phyloP scores from a whole-genome alignment of 2,329 filamentous ascomycete genomes.

The Akanthomyces dipterigenus region DNA sequence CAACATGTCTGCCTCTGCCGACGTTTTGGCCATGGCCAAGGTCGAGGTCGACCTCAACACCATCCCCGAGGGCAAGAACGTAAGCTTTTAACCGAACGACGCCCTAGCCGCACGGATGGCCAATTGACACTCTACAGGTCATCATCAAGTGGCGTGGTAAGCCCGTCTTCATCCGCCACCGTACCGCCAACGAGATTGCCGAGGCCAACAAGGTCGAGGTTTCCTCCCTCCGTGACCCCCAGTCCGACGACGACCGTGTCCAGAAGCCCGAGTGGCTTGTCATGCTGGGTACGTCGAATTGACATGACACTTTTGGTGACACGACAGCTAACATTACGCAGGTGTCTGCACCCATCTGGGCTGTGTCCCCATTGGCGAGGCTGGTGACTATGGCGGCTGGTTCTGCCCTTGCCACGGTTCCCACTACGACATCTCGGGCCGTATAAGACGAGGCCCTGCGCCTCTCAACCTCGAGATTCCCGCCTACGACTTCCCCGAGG shows the following conservation, averaged over 20 bases:
- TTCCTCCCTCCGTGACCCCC: slow-evolving; percentile 78
- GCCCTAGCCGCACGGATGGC: neutral
- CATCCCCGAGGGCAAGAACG: slow-evolving; percentile 99
- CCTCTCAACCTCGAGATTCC: slow-evolving; percentile 97
- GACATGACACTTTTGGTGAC: neutral
- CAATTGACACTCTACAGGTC: slow-evolving; percentile 47
- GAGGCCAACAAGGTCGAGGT: slow-evolving; percentile 88
- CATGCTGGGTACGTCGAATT: slow-evolving; percentile 71
- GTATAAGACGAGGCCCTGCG: slow-evolving; percentile 94
- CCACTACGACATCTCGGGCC: slow-evolving; percentile 99
- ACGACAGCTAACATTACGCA: slow-evolving; percentile 29
- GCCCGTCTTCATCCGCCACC: slow-evolving; percentile 99
- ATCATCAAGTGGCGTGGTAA: slow-evolving; percentile 99
- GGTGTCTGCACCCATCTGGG: slow-evolving; percentile 98
- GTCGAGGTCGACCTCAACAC: slow-evolving; percentile 89
- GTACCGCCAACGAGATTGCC: slow-evolving; percentile 85
- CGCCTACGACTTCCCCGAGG: slow-evolving; percentile 85
- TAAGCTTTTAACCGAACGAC: slow-evolving; percentile 38
- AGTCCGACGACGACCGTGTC: slow-evolving; percentile 85
- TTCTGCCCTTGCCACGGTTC: slow-evolving; percentile 99
- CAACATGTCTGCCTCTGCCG: slow-evolving; percentile 99
- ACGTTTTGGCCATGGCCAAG: slow-evolving; percentile 98
- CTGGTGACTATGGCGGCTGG: slow-evolving; percentile 97
- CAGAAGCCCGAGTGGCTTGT: slow-evolving; percentile 98
- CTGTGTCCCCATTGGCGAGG: slow-evolving; percentile 98